Evolutionary conservation across 2,329 filamentous ascomycete species (phyloP).

Genomic region (Cordyceps cicadae): DNA sequence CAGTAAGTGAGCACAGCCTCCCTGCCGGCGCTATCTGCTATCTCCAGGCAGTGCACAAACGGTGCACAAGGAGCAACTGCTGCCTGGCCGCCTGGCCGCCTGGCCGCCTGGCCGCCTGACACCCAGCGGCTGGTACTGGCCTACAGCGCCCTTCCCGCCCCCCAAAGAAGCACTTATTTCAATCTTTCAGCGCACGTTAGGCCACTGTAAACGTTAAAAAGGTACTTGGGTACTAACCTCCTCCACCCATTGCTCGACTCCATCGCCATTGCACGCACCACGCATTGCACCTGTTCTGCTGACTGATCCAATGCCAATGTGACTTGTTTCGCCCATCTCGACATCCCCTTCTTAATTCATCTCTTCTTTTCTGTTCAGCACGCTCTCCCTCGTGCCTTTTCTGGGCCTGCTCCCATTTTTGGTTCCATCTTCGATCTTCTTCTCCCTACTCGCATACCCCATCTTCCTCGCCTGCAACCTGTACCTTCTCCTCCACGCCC

Average conservation of each 20-base stretch:
- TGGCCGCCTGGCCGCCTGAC: too few species aligned
- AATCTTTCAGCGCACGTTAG: background rate
- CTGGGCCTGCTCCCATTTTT: constrained; percentile 7
- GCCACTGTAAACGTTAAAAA: background rate
- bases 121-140: too few species aligned
- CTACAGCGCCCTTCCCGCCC: background rate
- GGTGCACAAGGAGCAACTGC: background rate
- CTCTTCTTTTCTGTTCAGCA: background rate
- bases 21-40: background rate
- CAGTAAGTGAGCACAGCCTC: background rate
- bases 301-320: constrained; percentile 12
- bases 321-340: constrained; percentile 1
- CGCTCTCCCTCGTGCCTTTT: constrained; percentile 4
- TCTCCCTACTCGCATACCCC: background rate
- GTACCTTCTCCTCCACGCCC: background rate
- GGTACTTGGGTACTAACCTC: too few species aligned
- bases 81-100: background rate
- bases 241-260: background rate
- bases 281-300: constrained; percentile 1
- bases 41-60: background rate
- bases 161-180: background rate
- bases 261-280: background rate
- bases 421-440: background rate
- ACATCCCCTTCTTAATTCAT: background rate
- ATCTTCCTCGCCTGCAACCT: background rate